Percentiles rank a stretch among this genome's conserved stretches.
Conservation (phyloP, 441 rosid genomes). For the Viola pubescens region DNA sequence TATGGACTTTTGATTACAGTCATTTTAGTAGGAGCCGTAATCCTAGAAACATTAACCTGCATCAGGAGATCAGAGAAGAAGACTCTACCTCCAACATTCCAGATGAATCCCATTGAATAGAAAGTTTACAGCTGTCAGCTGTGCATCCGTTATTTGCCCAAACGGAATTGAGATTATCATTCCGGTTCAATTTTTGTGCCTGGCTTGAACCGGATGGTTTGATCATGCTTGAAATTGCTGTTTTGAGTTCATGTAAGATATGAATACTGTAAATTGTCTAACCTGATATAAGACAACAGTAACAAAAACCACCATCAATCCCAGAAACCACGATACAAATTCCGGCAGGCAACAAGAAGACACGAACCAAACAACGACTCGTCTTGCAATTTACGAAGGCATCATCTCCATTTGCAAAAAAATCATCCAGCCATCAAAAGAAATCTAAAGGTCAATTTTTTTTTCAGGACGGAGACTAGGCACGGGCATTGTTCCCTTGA, state of each 20-base stretch:
- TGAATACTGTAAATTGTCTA: too few species aligned
- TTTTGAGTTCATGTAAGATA: too few species aligned
- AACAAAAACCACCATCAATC: too few species aligned
- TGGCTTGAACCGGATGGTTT: not conserved
- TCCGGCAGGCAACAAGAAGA: too few species aligned
- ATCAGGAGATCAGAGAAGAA: slow-evolving; percentile 33
- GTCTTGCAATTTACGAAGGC: too few species aligned
- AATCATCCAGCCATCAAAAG: not conserved
- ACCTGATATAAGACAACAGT: too few species aligned
- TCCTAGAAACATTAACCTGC: slow-evolving; percentile 47
- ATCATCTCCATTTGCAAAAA: not conserved
- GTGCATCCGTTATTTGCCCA: not conserved
- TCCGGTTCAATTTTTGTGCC: slow-evolving; percentile 5
- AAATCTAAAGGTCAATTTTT: too few species aligned
- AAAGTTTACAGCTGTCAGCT: slow-evolving; percentile 4
- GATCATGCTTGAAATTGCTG: not conserved
- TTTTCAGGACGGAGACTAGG: not conserved
- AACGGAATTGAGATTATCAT: slow-evolving; percentile 5
- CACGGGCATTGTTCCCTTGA: not conserved
- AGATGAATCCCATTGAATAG: slow-evolving; percentile 54
- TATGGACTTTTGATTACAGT: slow-evolving; percentile 56
- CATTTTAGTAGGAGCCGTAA: slow-evolving; percentile 41
- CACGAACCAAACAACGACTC: too few species aligned
- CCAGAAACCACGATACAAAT: too few species aligned
- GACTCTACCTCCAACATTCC: slow-evolving; percentile 40